These are phyloP conservation scores for Sonneratia caseolaris DNA, from an alignment of 345 rosid species.

Conservation along the genomic window DNA sequence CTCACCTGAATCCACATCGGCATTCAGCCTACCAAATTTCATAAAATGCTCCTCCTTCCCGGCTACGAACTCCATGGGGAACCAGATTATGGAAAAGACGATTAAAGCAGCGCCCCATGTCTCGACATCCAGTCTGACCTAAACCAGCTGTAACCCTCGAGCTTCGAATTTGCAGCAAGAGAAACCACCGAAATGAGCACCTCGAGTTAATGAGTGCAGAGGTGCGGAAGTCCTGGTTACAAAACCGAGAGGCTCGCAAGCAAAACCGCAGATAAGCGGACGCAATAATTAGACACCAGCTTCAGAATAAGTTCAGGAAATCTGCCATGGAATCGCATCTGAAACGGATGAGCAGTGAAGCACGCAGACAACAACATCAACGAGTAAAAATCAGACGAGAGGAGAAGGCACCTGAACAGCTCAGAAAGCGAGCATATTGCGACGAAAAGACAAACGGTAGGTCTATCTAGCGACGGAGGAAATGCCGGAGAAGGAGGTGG, in stretches of 20 bases:
- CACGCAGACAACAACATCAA: neutral
- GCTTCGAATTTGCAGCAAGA: neutral
- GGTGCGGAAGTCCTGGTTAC: neutral
- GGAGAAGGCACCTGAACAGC: neutral
- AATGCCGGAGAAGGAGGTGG: neutral
- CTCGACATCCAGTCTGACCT: neutral
- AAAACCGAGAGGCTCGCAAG: neutral
- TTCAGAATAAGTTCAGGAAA: neutral
- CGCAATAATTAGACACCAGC: neutral
- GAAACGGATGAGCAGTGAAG: neutral
- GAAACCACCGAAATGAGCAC: neutral
- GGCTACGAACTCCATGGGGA: neutral
- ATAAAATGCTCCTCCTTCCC: conserved; percentile 24
- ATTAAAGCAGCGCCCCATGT: neutral
- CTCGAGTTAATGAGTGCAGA: neutral
- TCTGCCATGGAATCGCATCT: neutral
- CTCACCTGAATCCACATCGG: conserved; percentile 9
- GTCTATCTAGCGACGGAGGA: neutral
- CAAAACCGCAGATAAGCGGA: neutral
- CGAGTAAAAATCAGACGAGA: neutral
- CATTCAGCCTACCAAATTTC: conserved; percentile 19
- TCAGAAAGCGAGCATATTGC: neutral
- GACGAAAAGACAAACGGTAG: neutral
- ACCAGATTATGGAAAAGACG: neutral
- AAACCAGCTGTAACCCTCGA: neutral